A percentile compares a stretch with the other conserved stretches of the same genome.
Conservation (phyloP, 805 yeast species). For the Ogataea salicorniae region DNA sequence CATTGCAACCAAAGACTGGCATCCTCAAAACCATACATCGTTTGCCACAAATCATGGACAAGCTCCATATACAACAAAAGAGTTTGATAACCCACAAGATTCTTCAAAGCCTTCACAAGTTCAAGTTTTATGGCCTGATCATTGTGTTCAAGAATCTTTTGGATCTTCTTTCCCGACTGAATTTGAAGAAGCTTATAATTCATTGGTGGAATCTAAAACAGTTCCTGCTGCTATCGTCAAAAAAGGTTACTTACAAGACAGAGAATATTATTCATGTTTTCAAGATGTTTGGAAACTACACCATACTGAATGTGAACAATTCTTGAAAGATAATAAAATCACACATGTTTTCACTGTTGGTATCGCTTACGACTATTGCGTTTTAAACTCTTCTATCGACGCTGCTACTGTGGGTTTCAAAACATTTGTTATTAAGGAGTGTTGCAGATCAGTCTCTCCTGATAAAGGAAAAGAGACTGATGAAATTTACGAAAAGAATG, state of each 20-base stretch:
- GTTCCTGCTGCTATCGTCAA: conserved; percentile 42
- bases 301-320: conserved; percentile 56
- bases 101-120: conserved; percentile 26
- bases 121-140: conserved; percentile 83
- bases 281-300: conserved; percentile 71
- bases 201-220: conserved; percentile 23
- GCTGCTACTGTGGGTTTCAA: conserved; percentile 56
- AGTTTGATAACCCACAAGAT: conserved; percentile 46
- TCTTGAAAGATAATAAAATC: conserved; percentile 42
- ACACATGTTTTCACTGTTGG: conserved; percentile 72
- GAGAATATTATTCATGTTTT: conserved; percentile 88
- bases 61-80: conserved; percentile 46
- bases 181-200: conserved; percentile 34
- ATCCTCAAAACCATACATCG: conserved; percentile 71
- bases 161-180: conserved; percentile 63
- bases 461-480: conserved; percentile 34
- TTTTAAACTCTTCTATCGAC: conserved; percentile 69
- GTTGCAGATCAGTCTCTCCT: conserved; percentile 52
- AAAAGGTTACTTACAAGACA: conserved; percentile 66
- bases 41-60: conserved; percentile 66
- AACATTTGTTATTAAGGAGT: conserved; percentile 55
- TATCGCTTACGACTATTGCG: conserved; percentile 84
- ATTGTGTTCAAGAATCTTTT: conserved; percentile 66
- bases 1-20: conserved; percentile 85
- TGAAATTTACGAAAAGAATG: conserved; percentile 22